Percentiles rank a stretch among this genome's conserved stretches.
Evolutionary conservation across 2,329 filamentous ascomycete genomes (phyloP).

Genomic region (Ploettnerulaceae sp.): DNA sequence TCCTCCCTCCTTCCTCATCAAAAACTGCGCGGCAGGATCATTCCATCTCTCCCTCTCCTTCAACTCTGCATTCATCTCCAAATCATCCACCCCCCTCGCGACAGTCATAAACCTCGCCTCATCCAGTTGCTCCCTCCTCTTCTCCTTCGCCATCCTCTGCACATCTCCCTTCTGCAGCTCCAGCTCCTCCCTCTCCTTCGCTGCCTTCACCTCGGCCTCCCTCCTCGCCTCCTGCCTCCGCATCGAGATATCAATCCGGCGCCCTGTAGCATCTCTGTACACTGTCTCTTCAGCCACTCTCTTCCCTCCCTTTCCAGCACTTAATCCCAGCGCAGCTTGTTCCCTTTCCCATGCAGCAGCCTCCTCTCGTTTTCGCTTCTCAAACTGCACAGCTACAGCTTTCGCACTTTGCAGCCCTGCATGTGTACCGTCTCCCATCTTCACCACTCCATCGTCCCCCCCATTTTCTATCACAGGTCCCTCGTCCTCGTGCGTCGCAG

Average conservation of each 20-base stretch:
- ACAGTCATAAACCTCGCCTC: conserved; percentile 81
- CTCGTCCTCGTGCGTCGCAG: conserved; percentile 46
- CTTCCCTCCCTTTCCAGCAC: conserved; percentile 36
- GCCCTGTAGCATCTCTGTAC: conserved; percentile 89
- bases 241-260: conserved; percentile 91
- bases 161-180: conserved; percentile 80
- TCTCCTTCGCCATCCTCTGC: conserved; percentile 64
- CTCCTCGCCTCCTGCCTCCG: conserved; percentile 81
- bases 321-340: conserved; percentile 26
- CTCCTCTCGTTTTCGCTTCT: conserved; percentile 63
- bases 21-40: conserved; percentile 82
- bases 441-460: conserved; percentile 48
- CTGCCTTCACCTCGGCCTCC: conserved; percentile 66
- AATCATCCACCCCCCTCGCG: conserved; percentile 77
- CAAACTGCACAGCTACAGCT: conserved; percentile 66
- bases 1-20: conserved; percentile 43
- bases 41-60: conserved; percentile 80
- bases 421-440: conserved; percentile 83
- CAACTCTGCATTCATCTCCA: conserved; percentile 77
- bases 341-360: conserved; percentile 44
- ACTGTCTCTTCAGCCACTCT: conserved; percentile 70
- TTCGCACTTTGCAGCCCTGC: conserved; percentile 83
- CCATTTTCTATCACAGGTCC: conserved; percentile 45
- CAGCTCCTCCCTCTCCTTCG: conserved; percentile 58
- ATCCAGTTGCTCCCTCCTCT: conserved; percentile 61